Base-by-base conservation (phyloP, 75 land plant species). In the Pinus tabuliformis region DNA sequence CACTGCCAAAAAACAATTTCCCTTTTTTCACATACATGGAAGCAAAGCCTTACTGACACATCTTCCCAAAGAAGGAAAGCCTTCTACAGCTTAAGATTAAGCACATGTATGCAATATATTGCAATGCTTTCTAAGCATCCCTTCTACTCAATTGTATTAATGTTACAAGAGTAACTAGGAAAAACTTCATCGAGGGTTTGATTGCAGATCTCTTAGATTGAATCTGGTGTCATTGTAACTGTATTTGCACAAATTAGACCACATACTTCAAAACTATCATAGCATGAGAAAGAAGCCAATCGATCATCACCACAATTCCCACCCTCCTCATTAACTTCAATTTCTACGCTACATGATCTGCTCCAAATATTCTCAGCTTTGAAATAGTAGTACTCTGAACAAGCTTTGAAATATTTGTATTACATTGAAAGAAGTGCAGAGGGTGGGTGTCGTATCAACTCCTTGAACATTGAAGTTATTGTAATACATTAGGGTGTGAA, bases 61-160 rank as follows among this genome's bases (percentile, higher is more conserved):
- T 92, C 82, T 30, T 81, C 75, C 97, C 94, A 94, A 22, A 74
- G 74, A 70, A 94, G 85, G 17, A 52, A 20, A 42, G 85, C 87
- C 42, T 80, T 82, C 37, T 56, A 6, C 58, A 85, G 63, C 30
- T 80, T 80, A 70, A 71, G 76, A 56, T 85, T 76, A 56, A 90
- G 82, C 68, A 62, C 81, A 65, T 78, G 79, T 59, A 90, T 49
- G 77, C 89, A 89, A 57, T 82, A 82, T 42, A 62, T 80, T 39
- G 81, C 76, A 70, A 85, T 81, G 59, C 64, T 78, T 21, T 78
- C 66, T 36, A 85, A 58, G 15, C 28, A 68, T 75, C 80, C 57
- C 73, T 88, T 68, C 13, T 81, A 58, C 24, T 52, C 57, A 2
- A 72, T 68, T 5, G 62, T 58, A 39, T n/a, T 30, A 64, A 14